Conservation (phyloP, 2,329 filamentous ascomycete species). For the Periconia macrospinosa region DNA sequence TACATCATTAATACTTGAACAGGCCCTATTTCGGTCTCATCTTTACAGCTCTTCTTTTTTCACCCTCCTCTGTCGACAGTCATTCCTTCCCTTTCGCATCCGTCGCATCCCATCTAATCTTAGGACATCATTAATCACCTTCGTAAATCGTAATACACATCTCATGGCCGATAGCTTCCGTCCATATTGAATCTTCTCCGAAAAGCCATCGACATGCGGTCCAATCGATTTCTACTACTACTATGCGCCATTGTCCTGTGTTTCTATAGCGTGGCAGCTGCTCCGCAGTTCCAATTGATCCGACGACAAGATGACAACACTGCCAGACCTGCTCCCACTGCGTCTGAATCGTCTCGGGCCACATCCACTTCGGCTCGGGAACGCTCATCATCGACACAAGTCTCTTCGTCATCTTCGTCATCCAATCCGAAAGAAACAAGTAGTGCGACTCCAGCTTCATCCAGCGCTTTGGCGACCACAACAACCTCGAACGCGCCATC, state of each 20-base stretch:
- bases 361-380: constrained; percentile 19
- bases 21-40: constrained; percentile 3
- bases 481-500: constrained; percentile 15
- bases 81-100: background rate
- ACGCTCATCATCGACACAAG: constrained; percentile 11
- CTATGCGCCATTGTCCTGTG: constrained; percentile 30
- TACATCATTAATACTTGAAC: constrained; percentile 19
- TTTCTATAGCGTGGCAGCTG: constrained; percentile 24
- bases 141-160: background rate
- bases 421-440: constrained; percentile 16
- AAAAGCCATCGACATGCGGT: constrained; percentile 29
- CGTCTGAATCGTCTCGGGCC: constrained; percentile 12
- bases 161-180: constrained; percentile 25
- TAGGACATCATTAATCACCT: background rate
- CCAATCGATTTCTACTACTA: constrained; percentile 25
- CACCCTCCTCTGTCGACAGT: background rate
- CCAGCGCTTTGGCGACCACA: constrained; percentile 9
- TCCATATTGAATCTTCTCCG: constrained; percentile 13
- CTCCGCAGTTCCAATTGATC: constrained; percentile 21
- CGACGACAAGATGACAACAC: constrained; percentile 33
- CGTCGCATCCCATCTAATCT: background rate
- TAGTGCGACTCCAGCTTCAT: constrained; percentile 13
- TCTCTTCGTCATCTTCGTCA: constrained; percentile 11
- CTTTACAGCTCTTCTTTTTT: constrained; percentile 8
- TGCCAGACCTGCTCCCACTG: constrained; percentile 13